Evolutionary conservation across 2,329 filamentous ascomycete genomes (phyloP).

Genomic region (Botrytis byssoidea): DNA sequence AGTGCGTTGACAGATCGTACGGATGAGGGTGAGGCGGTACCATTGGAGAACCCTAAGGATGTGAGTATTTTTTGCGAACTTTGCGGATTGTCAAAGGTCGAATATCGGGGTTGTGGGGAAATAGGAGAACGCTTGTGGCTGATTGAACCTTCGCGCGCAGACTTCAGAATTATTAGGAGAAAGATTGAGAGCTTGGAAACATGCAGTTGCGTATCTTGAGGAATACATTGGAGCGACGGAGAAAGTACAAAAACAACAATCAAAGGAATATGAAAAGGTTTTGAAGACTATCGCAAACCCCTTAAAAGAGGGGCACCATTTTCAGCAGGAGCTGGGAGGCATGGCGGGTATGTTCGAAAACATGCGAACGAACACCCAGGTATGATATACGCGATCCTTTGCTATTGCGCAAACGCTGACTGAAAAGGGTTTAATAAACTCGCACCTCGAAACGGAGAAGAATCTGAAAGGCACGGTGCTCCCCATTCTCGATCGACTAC

Average conservation of each 20-base stretch:
- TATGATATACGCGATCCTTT: conserved; percentile 38
- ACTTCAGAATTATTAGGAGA: conserved; percentile 80
- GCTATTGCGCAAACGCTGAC: conserved; percentile 11
- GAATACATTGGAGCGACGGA: conserved; percentile 84
- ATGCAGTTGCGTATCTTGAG: conserved; percentile 86
- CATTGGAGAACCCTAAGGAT: conserved; percentile 34
- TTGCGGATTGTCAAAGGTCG: background rate
- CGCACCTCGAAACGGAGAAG: conserved; percentile 88
- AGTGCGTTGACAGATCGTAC: conserved; percentile 30
- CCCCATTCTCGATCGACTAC: conserved; percentile 84
- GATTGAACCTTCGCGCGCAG: conserved; percentile 43
- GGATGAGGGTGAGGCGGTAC: conserved; percentile 37
- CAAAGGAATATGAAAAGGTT: conserved; percentile 94
- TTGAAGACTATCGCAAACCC: conserved; percentile 89
- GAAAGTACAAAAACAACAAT: conserved; percentile 78
- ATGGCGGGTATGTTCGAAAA: conserved; percentile 91
- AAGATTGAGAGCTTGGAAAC: conserved; percentile 92
- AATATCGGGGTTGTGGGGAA: background rate
- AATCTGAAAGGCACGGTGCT: conserved; percentile 82
- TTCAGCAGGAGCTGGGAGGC: conserved; percentile 85
- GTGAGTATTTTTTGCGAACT: conserved; percentile 29
- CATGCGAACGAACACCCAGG: conserved; percentile 84
- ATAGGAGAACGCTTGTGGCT: background rate
- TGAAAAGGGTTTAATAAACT: conserved; percentile 73
- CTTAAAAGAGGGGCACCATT: conserved; percentile 86